A percentile compares a stretch with the other conserved stretches of the same genome.
Conservation (phyloP, 2,329 filamentous ascomycete species). For the Stachybotrys echinatus region DNA sequence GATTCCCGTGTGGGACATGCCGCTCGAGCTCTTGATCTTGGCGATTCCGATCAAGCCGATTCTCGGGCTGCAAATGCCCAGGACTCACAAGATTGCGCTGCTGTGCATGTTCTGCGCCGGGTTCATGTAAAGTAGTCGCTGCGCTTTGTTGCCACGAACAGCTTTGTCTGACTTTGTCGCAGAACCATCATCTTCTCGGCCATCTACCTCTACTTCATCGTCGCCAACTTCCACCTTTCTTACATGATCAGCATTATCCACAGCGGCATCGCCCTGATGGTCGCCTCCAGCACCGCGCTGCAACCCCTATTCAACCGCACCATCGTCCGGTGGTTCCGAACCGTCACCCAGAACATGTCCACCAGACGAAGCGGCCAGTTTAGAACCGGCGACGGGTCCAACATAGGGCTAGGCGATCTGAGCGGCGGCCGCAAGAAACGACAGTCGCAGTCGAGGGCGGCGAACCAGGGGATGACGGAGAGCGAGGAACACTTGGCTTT, state of each 20-base stretch:
- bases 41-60: conserved; percentile 4
- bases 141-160: neutral
- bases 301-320: conserved; percentile 6
- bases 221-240: conserved; percentile 6
- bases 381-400: neutral
- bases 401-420: neutral
- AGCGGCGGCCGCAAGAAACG: neutral
- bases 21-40: conserved; percentile 4
- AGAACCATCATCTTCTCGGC: conserved; percentile 10
- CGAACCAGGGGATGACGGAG: conserved; percentile 4
- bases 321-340: conserved; percentile 1
- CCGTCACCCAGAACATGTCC: neutral
- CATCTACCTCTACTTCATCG: conserved; percentile 7
- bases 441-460: neutral
- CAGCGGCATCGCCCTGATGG: conserved; percentile 6
- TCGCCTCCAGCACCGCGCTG: conserved; percentile 8
- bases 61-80: conserved; percentile 4
- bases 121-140: conserved; percentile 6
- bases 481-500: conserved; percentile 8
- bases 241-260: conserved; percentile 8
- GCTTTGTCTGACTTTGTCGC: neutral
- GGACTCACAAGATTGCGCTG: conserved; percentile 6
- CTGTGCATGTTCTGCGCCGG: conserved; percentile 6
- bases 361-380: neutral
- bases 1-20: conserved; percentile 5